Base-by-base conservation (phyloP, 2,329 filamentous ascomycete genomes). In the Cordyceps cicadae region DNA sequence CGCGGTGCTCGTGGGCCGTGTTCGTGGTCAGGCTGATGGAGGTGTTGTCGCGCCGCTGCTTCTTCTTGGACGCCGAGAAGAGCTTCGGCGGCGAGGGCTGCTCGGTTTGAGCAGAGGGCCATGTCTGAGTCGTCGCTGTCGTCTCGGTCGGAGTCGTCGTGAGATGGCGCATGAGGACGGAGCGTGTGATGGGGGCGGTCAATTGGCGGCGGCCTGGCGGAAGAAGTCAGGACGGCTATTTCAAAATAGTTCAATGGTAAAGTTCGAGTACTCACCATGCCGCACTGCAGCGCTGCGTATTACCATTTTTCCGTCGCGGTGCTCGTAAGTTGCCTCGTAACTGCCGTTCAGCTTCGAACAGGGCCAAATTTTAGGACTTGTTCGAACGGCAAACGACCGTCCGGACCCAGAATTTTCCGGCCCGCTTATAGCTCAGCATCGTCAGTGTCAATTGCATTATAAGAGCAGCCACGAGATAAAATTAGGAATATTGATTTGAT, bases 271-370 rank as follows among this genome's bases (percentile, higher is more conserved):
- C 77, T 68, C 73, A 84, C 83, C 78, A 71, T 83, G 76, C 79
- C 81, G 81, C 71, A 78, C 72, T 58, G 75, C 75, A 65, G 76
- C 72, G 69, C 77, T 83, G 75, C 81, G 79, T 66, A 82, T 67
- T 68, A 84, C 83, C 83, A 85, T 86, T 65, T 72, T 72, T 69
- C 17, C 37, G 34, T 24, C 24, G 45, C 43, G 43, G 50, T 37
- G 54, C 26, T 37, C 15, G 17, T 15, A 52, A 37, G 12, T 41
- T 14, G 49, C 48, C 46, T 50, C 49, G 41, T 52, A 56, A 59
- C 45, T 57, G 21, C 57, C 52, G 41, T 19, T 12, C 7, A 29
- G 6, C 17, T 19, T 34, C 43, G 39, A 24, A 34, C 19, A 46
- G 26, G 11, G 56, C 57, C 57, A 60, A 60, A 62, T 57, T 62